A percentile compares a stretch with the other conserved stretches of the same genome.
Evolutionary conservation across 1,284 basidiomycete species (phyloP).

Genomic region (Pyrrhoderma lamaoense): DNA sequence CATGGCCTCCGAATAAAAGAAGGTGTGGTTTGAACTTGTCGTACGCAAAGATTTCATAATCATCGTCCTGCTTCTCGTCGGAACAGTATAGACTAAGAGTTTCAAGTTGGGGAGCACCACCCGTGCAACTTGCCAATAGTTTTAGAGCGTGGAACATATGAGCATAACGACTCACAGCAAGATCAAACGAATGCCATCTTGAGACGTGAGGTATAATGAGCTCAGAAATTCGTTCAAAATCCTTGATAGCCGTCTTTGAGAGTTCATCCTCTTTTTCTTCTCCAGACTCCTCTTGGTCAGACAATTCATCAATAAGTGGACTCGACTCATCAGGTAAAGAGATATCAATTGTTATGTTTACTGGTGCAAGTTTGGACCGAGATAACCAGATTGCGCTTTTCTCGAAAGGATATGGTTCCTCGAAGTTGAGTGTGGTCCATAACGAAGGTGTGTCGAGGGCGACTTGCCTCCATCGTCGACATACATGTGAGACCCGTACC

Average conservation of each 20-base stretch:
- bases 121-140: slow-evolving; percentile 34
- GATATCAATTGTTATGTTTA: slow-evolving; percentile 30
- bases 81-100: slow-evolving; percentile 43
- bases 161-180: slow-evolving; percentile 37
- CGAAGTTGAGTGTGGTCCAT: slow-evolving; percentile 25
- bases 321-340: slow-evolving; percentile 17
- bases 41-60: slow-evolving; percentile 32
- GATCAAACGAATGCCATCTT: slow-evolving; percentile 44
- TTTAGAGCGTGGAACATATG: slow-evolving; percentile 41
- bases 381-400: slow-evolving; percentile 33
- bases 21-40: slow-evolving; percentile 28
- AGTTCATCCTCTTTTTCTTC: too few species aligned
- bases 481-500: slow-evolving; percentile 39
- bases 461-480: slow-evolving; percentile 30
- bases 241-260: slow-evolving; percentile 14
- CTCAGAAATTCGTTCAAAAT: slow-evolving; percentile 36
- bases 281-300: slow-evolving; percentile 1
- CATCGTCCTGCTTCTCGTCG: slow-evolving; percentile 30
- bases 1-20: slow-evolving; percentile 39
- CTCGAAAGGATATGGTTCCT: slow-evolving; percentile 26
- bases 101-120: slow-evolving; percentile 36
- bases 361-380: slow-evolving; percentile 39
- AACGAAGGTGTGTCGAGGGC: slow-evolving; percentile 29
- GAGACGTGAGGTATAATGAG: slow-evolving; percentile 44
- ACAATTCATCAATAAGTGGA: slow-evolving; percentile 9